phyloP scores from a whole-genome alignment of 257 asterid species.

The Voacanga thouarsii region DNA sequence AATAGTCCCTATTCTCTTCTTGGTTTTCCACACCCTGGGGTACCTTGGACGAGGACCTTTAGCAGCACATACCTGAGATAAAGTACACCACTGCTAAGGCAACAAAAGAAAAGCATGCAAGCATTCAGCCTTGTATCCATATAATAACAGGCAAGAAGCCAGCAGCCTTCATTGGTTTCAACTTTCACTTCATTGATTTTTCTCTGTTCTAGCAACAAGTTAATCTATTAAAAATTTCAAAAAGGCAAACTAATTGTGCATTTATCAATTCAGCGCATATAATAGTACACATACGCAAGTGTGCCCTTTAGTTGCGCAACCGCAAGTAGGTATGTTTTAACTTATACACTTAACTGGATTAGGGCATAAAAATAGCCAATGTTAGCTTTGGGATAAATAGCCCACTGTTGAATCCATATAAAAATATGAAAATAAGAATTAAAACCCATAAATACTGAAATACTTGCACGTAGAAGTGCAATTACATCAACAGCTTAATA shows the following conservation, averaged over 20 bases:
- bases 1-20: conserved; percentile 70
- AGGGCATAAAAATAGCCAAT: background rate
- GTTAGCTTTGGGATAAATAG: background rate
- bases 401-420: background rate
- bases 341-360: background rate
- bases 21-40: conserved; percentile 90
- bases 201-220: background rate
- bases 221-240: background rate
- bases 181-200: background rate
- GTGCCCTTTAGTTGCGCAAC: background rate
- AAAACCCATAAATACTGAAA: background rate
- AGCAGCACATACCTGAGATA: conserved; percentile 71
- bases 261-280: background rate
- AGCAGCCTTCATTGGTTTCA: background rate
- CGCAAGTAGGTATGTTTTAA: background rate
- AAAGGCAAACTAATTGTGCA: too few species aligned
- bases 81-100: background rate
- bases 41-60: conserved; percentile 95
- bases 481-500: background rate
- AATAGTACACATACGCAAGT: background rate
- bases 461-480: background rate
- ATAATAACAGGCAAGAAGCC: background rate
- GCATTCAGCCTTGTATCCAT: background rate
- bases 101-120: conserved; percentile 8
- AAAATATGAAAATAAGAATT: background rate